phyloP scores from a whole-genome alignment of 2,329 filamentous ascomycete genomes.

The Trichoderma oligosporum region DNA sequence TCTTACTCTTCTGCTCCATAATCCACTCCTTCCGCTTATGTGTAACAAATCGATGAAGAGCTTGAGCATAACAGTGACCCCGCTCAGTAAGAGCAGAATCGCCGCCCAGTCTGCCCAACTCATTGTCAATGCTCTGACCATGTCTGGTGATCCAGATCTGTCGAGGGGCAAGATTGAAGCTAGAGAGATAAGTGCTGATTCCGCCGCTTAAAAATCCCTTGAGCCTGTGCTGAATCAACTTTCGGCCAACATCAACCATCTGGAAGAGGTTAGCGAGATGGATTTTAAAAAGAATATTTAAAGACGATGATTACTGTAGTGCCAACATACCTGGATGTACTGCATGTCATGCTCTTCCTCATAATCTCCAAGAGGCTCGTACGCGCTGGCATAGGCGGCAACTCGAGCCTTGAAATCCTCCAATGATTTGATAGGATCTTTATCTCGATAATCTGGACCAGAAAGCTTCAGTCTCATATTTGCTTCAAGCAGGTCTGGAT shows the following conservation, averaged over 20 bases:
- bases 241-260: conserved; percentile 96
- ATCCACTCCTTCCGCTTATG: conserved; percentile 78
- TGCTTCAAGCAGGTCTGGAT: conserved; percentile 78
- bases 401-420: conserved; percentile 92
- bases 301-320: background rate
- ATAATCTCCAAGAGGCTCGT: conserved; percentile 82
- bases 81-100: conserved; percentile 80
- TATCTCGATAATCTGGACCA: conserved; percentile 91
- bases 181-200: conserved; percentile 90
- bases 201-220: conserved; percentile 88
- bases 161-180: conserved; percentile 91
- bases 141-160: conserved; percentile 99
- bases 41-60: conserved; percentile 80
- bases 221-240: conserved; percentile 85
- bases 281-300: background rate
- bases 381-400: conserved; percentile 88
- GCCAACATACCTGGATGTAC: conserved; percentile 67
- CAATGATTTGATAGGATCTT: conserved; percentile 80
- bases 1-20: conserved; percentile 73
- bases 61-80: conserved; percentile 73
- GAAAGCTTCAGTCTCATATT: conserved; percentile 97
- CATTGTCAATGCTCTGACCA: conserved; percentile 86
- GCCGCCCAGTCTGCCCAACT: conserved; percentile 82
- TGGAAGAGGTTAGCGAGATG: conserved; percentile 35
- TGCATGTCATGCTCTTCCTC: conserved; percentile 89